Evolutionary conservation across 108 stramenopile species (phyloP).

Genomic region (Schizochytrium sp.): DNA sequence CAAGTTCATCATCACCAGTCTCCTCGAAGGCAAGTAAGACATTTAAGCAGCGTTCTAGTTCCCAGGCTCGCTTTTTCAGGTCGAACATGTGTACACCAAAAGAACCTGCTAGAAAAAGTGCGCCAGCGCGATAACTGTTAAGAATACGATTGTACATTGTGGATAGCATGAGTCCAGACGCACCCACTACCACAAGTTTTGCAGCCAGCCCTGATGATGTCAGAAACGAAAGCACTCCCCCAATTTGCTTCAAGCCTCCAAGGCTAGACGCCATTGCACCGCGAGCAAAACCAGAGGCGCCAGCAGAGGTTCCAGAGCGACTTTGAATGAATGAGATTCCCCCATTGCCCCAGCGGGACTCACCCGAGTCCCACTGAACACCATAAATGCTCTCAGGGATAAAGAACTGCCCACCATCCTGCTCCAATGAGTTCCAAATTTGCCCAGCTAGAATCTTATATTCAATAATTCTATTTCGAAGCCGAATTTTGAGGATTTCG

Average conservation of each 20-base stretch:
- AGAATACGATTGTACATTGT: not conserved
- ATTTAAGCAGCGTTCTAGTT: not conserved
- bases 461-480: slow-evolving; percentile 19
- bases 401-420: slow-evolving; percentile 35
- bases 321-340: not conserved
- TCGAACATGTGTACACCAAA: not conserved
- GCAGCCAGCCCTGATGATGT: not conserved
- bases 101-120: not conserved
- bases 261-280: not conserved
- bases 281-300: not conserved
- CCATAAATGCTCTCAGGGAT: slow-evolving; percentile 5
- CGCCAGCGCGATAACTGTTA: not conserved
- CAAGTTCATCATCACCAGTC: slow-evolving; percentile 46
- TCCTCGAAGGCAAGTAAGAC: slow-evolving; percentile 30
- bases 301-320: not conserved
- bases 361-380: slow-evolving; percentile 37
- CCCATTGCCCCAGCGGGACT: not conserved
- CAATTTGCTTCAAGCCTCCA: not conserved
- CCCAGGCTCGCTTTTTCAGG: not conserved
- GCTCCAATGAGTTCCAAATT: slow-evolving; percentile 14
- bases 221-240: not conserved
- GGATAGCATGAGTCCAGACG: not conserved
- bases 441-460: slow-evolving; percentile 30
- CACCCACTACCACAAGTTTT: not conserved
- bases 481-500: slow-evolving; percentile 47